phyloP scores from a whole-genome alignment of 306 rosid species.

The Castanospermum australe region DNA sequence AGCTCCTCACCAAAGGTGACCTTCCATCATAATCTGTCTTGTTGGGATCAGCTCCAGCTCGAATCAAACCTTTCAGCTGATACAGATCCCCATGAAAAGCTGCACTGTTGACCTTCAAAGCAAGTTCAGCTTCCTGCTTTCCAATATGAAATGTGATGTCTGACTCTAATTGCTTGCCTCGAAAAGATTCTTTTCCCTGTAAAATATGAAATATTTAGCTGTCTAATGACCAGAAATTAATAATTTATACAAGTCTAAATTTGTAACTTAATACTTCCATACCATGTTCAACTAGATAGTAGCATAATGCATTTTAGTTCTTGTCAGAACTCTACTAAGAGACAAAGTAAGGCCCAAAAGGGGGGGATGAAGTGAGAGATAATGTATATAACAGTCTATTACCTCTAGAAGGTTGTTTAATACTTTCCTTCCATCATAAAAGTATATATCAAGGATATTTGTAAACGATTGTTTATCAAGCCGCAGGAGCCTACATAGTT shows the following conservation, averaged over 20 bases:
- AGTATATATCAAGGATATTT: conserved; percentile 81
- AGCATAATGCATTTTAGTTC: not conserved
- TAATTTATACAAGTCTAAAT: not conserved
- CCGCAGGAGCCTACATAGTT: conserved; percentile 83
- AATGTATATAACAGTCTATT: conserved; percentile 15
- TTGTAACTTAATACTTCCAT: conserved; percentile 12
- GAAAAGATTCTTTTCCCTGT: conserved; percentile 67
- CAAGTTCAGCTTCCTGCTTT: conserved; percentile 92
- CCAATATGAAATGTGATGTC: conserved; percentile 91
- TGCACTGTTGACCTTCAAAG: conserved; percentile 85
- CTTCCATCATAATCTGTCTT: conserved; percentile 97
- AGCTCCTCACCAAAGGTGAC: conserved; percentile 77
- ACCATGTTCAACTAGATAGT: conserved; percentile 4
- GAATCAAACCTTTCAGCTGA: conserved; percentile 76
- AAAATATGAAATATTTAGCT: conserved; percentile 17
- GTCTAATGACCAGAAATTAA: not conserved
- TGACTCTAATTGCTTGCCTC: conserved; percentile 80
- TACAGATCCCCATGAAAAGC: conserved; percentile 76
- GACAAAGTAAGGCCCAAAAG: not conserved
- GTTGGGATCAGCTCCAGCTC: conserved; percentile 93
- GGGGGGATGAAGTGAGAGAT: not conserved
- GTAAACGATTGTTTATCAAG: conserved; percentile 91
- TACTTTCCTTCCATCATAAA: conserved; percentile 85
- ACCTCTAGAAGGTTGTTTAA: conserved; percentile 95
- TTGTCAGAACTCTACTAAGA: not conserved